phyloP scores from a whole-genome alignment of 495 filamentous ascomycete genomes.

The Talaromyces wortmannii region DNA sequence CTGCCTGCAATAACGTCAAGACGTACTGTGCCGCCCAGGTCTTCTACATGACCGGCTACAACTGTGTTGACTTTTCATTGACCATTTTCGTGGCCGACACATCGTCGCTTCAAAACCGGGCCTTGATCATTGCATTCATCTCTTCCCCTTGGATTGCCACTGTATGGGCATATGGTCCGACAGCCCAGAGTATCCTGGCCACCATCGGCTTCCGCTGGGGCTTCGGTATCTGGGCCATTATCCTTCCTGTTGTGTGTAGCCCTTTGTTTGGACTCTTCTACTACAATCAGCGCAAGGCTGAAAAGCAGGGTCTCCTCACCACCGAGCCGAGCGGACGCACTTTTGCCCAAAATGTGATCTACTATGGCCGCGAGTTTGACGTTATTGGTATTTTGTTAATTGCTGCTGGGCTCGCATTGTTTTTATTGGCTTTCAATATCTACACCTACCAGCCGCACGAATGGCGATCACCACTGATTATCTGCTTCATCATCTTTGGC shows the following conservation, averaged over 20 bases:
- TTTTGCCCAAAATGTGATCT: not conserved
- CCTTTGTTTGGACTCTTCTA: constrained; percentile 50
- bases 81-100: constrained; percentile 57
- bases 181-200: constrained; percentile 35
- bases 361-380: constrained; percentile 1
- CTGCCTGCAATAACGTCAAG: constrained; percentile 28
- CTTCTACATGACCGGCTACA: constrained; percentile 51
- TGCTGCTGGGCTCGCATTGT: constrained; percentile 40
- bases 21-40: constrained; percentile 40
- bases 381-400: constrained; percentile 46
- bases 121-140: constrained; percentile 46
- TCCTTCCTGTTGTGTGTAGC: constrained; percentile 42
- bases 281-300: constrained; percentile 11
- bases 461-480: constrained; percentile 29
- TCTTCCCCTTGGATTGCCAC: constrained; percentile 54
- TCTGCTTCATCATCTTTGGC: constrained; percentile 43
- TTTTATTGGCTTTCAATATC: constrained; percentile 52
- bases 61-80: constrained; percentile 48
- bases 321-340: not conserved
- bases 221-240: constrained; percentile 52
- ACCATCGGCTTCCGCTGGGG: constrained; percentile 52
- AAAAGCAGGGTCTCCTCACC: not conserved
- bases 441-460: constrained; percentile 26
- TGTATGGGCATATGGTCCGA: constrained; percentile 41
- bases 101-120: constrained; percentile 49